Base-by-base conservation (phyloP, 2,329 filamentous ascomycete genomes). In the Colletotrichum chlorophyti region DNA sequence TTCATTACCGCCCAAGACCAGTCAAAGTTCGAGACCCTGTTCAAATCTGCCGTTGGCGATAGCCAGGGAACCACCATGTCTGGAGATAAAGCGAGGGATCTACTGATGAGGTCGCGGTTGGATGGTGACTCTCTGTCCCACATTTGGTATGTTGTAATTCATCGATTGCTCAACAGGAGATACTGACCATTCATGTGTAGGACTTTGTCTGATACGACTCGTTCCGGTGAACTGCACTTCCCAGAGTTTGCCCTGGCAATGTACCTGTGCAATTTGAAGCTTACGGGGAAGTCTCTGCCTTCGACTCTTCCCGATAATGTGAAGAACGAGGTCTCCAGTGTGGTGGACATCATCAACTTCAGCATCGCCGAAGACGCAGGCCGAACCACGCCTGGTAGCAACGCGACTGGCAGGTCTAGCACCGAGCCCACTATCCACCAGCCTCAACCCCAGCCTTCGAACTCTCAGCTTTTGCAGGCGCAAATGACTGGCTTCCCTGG, bases 271-370 rank as follows among this genome's bases (percentile, higher is more conserved):
- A 99, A 98, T 70, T 72, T 99, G 65, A 95, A 90, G 72, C 81
- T 98, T 58, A 95, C 91, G 1, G 92, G 93, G 58, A 97, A 96
- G 74, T 80, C 88, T 1, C 75, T 99, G 21, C 95, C 95, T 0
- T 70, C 81, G 2, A 74, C 71, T 6, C 81, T 99, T 9, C 95
- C 95, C 0, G 93, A 97, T 27, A 89, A 86, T 58, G 88, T 99
- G 64, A 90, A 88, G 78, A 99, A 99, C 68, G 95, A 99, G 74
- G 95, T 99, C 15, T 98, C 94, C 4, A 97, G 95, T 75, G 98
- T 99, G 93, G 95, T 99, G 35, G 95, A 99, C 70, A 99, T 99
- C 54, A 99, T 99, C 70, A 97, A 93, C 59, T 99, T 99, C 72
- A 92, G 89, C 65, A 85, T 97, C 21, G 87, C 86, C 1, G 95